A percentile compares a stretch with the other conserved stretches of the same genome.
These are phyloP conservation scores for Penicillium oxalicum DNA, from an alignment of 2,329 filamentous ascomycete genomes.

Conservation along the genomic window DNA sequence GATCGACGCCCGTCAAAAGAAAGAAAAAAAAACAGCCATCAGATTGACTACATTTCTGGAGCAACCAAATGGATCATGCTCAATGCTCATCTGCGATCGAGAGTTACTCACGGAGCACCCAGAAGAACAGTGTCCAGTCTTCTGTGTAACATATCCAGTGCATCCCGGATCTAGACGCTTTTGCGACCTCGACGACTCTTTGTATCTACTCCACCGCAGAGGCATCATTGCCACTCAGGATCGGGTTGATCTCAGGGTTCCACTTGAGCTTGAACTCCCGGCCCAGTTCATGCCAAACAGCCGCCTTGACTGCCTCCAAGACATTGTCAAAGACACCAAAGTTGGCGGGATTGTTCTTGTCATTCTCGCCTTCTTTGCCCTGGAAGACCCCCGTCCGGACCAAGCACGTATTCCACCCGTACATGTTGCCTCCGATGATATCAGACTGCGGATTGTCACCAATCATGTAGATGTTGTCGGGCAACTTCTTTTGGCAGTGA, in stretches of 20 bases:
- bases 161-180: background rate
- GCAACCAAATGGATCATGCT: no score
- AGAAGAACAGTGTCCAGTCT: no score
- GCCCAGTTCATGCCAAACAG: constrained; percentile 64
- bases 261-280: constrained; percentile 68
- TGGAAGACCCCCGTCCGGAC: constrained; percentile 75
- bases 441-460: constrained; percentile 70
- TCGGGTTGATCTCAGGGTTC: constrained; percentile 64
- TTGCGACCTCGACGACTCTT: background rate
- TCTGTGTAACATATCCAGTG: no score
- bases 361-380: constrained; percentile 59
- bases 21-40: no score
- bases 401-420: constrained; percentile 75
- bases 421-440: constrained; percentile 72
- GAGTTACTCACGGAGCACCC: no score
- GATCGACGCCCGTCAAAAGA: no score
- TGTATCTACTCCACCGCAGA: constrained; percentile 51
- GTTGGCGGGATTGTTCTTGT: constrained; percentile 68
- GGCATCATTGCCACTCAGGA: constrained; percentile 49
- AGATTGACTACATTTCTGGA: no score
- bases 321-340: constrained; percentile 72
- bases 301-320: constrained; percentile 62
- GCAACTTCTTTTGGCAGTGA: constrained; percentile 64
- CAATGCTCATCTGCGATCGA: no score
- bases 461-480: constrained; percentile 69